Evolutionary conservation across 2,329 filamentous ascomycete species (phyloP).

Genomic region (Davidsoniella eucalypti): DNA sequence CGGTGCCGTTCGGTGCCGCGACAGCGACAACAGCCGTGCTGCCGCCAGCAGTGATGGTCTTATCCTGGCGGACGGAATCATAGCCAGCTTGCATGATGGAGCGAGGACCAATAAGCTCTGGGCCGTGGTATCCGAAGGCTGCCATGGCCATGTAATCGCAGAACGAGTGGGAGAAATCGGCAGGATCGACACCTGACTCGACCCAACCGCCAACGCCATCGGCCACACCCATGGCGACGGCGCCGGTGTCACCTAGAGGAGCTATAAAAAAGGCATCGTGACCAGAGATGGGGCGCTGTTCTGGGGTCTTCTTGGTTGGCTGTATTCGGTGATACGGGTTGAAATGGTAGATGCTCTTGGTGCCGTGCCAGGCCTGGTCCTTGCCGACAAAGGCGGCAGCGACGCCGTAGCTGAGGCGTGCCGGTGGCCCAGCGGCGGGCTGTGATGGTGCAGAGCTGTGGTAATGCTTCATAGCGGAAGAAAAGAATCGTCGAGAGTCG

Average conservation of each 20-base stretch:
- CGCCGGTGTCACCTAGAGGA: conserved; percentile 52
- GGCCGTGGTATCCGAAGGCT: conserved; percentile 42
- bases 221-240: conserved; percentile 73
- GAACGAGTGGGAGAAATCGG: conserved; percentile 84
- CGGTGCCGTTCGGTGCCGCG: conserved; percentile 50
- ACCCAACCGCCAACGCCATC: conserved; percentile 95
- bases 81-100: conserved; percentile 60
- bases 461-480: conserved; percentile 8
- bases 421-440: neutral
- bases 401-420: conserved; percentile 48
- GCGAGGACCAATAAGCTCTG: conserved; percentile 29
- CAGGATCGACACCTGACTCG: conserved; percentile 81
- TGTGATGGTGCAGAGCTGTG: conserved; percentile 1
- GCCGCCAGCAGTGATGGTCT: conserved; percentile 61
- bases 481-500: conserved; percentile 7
- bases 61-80: conserved; percentile 60
- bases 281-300: conserved; percentile 57
- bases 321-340: conserved; percentile 45
- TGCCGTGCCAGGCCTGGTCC: conserved; percentile 47
- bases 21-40: conserved; percentile 86
- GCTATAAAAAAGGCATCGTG: conserved; percentile 95
- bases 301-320: conserved; percentile 35
- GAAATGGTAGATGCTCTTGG: conserved; percentile 57
- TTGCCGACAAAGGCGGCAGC: conserved; percentile 64
- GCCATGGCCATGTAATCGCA: conserved; percentile 83